Conservation (phyloP, 306 rosid genomes). For the Begonia masoniana region DNA sequence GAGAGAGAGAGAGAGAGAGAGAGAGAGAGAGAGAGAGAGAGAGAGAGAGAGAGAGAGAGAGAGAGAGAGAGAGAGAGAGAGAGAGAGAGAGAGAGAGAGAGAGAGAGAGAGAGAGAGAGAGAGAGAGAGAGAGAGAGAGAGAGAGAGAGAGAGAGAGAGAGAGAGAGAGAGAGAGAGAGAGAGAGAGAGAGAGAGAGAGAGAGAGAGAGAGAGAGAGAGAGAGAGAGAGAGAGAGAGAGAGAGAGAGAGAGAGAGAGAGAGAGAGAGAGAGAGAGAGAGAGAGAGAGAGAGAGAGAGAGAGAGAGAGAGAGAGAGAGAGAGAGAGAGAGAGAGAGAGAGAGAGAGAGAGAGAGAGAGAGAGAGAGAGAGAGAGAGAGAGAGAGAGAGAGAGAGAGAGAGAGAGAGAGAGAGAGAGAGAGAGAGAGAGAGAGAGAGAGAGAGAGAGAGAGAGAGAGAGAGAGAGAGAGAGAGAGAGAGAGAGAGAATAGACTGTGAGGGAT, state of each 20-base stretch:
- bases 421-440: not conserved
- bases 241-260: not conserved
- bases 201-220: not conserved
- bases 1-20: not conserved
- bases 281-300: not conserved
- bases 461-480: not conserved
- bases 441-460: not conserved
- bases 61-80: not conserved
- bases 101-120: not conserved
- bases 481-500: not conserved
- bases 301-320: not conserved
- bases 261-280: not conserved
- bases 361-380: not conserved
- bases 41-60: not conserved
- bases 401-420: not conserved
- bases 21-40: not conserved
- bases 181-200: not conserved
- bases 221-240: not conserved
- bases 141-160: not conserved
- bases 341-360: not conserved
- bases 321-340: not conserved
- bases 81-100: not conserved
- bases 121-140: not conserved
- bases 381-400: not conserved
- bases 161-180: not conserved